Percentiles rank a stretch among this genome's conserved stretches.
Conservation (phyloP, 192 early-diverging fungal genomes). For the Fimicolochytrium jonesii region DNA sequence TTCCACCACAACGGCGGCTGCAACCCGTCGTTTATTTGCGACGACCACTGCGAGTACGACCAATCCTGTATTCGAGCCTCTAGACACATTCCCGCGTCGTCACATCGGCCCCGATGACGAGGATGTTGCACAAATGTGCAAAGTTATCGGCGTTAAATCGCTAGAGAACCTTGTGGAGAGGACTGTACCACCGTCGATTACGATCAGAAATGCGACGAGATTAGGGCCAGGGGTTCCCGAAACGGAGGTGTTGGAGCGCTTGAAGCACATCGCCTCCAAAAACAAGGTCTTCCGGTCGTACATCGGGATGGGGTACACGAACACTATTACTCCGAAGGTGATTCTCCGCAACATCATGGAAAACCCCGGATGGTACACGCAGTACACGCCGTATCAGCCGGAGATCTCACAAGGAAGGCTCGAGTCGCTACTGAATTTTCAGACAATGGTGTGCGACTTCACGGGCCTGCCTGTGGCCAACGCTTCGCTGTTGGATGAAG, state of each 20-base stretch:
- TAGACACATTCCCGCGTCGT: constrained; percentile 54
- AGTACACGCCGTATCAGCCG: constrained; percentile 98
- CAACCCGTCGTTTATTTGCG: too few species aligned
- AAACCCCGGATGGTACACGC: constrained; percentile 99
- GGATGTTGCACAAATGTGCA: constrained; percentile 81
- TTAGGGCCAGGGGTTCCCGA: constrained; percentile 78
- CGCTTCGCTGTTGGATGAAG: constrained; percentile 97
- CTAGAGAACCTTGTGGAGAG: constrained; percentile 80
- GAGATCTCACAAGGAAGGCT: constrained; percentile 98
- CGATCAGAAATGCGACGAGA: constrained; percentile 62
- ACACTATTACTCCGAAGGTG: constrained; percentile 86
- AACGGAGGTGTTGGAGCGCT: constrained; percentile 75
- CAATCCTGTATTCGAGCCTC: constrained; percentile 35
- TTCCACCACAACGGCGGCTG: too few species aligned
- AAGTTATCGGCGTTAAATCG: constrained; percentile 67
- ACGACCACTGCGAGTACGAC: background rate
- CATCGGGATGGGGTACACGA: constrained; percentile 95
- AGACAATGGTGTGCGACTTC: constrained; percentile 93
- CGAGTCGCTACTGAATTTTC: constrained; percentile 95
- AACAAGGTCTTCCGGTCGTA: constrained; percentile 92
- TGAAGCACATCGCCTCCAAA: constrained; percentile 80
- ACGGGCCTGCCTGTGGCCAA: constrained; percentile 97
- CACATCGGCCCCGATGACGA: constrained; percentile 80
- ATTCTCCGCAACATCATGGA: constrained; percentile 97
- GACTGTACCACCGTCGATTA: constrained; percentile 80